These are phyloP conservation scores for Infundibulicybe gibba DNA, from an alignment of 768 basidiomycete genomes.

Conservation along the genomic window DNA sequence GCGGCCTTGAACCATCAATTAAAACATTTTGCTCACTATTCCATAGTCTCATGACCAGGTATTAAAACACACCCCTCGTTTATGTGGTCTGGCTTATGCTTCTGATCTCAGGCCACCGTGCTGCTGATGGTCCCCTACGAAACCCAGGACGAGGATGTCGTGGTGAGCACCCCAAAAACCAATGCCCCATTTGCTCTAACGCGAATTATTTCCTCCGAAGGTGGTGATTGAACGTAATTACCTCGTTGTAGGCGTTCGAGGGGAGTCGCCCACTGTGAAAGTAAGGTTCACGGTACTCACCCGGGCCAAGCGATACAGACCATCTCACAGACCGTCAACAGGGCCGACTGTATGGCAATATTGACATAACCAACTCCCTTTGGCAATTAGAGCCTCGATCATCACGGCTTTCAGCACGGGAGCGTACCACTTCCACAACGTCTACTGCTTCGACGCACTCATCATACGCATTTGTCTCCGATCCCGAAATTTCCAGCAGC, in stretches of 20 bases:
- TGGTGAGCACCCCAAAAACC: constrained; percentile 35
- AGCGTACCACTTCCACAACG: constrained; percentile 71
- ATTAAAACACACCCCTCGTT: constrained; percentile 14
- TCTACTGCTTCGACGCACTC: constrained; percentile 78
- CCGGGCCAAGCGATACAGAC: not conserved
- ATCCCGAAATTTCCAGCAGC: constrained; percentile 80
- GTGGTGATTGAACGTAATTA: constrained; percentile 70
- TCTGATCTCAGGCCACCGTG: constrained; percentile 60
- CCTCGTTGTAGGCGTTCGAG: constrained; percentile 71
- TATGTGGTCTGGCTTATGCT: constrained; percentile 6
- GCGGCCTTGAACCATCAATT: constrained; percentile 9
- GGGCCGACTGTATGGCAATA: constrained; percentile 72
- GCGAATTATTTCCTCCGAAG: constrained; percentile 26
- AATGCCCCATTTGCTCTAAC: too few relatives aligned
- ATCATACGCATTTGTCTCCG: constrained; percentile 80
- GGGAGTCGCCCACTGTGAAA: constrained; percentile 70
- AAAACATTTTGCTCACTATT: constrained; percentile 8
- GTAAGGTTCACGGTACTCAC: constrained; percentile 29
- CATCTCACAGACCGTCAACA: constrained; percentile 18
- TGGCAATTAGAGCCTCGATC: constrained; percentile 80
- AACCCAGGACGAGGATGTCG: constrained; percentile 67
- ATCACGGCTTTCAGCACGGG: constrained; percentile 51
- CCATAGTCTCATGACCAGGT: constrained; percentile 85
- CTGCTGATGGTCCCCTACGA: constrained; percentile 71
- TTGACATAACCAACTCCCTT: constrained; percentile 62